A percentile compares a stretch with the other conserved stretches of the same genome.
These are phyloP conservation scores for Terana coerulea DNA, from an alignment of 768 basidiomycete genomes.

Conservation along the genomic window DNA sequence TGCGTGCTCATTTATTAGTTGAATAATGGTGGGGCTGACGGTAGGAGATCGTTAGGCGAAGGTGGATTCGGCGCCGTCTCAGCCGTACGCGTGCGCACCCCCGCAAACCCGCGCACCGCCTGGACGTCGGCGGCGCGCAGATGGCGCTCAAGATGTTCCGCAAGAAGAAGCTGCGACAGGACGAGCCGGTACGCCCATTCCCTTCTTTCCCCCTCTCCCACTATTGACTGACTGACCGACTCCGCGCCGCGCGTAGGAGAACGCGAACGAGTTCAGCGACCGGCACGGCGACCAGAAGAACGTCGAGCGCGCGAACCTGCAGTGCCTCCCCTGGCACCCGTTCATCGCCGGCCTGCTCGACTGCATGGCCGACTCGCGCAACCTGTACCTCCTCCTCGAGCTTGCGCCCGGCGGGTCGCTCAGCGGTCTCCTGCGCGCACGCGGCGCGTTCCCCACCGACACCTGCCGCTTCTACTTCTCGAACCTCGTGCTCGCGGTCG, in stretches of 20 bases:
- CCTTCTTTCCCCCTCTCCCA: neutral
- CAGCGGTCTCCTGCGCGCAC: slow-evolving; percentile 31
- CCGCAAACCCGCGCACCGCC: neutral
- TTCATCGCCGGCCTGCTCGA: slow-evolving; percentile 47
- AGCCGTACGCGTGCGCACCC: neutral
- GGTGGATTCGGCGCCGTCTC: neutral
- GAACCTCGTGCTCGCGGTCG: slow-evolving; percentile 48
- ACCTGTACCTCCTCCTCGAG: slow-evolving; percentile 51
- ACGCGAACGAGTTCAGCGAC: neutral
- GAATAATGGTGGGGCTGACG: neutral
- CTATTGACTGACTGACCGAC: neutral
- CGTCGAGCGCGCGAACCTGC: slow-evolving; percentile 39
- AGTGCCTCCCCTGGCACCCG: slow-evolving; percentile 47
- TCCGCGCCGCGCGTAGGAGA: neutral
- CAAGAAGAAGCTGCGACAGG: neutral
- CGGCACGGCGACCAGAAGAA: slow-evolving; percentile 17
- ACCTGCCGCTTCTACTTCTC: slow-evolving; percentile 48
- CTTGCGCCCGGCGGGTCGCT: slow-evolving; percentile 44
- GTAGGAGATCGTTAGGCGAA: neutral
- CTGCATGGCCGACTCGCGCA: slow-evolving; percentile 41
- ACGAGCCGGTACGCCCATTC: neutral
- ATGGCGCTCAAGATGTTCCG: neutral
- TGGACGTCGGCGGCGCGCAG: neutral
- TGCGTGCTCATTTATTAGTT: neutral
- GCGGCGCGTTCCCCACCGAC: slow-evolving; percentile 24